Conservation (phyloP, 345 rosid species). For the Balakata baccata region DNA sequence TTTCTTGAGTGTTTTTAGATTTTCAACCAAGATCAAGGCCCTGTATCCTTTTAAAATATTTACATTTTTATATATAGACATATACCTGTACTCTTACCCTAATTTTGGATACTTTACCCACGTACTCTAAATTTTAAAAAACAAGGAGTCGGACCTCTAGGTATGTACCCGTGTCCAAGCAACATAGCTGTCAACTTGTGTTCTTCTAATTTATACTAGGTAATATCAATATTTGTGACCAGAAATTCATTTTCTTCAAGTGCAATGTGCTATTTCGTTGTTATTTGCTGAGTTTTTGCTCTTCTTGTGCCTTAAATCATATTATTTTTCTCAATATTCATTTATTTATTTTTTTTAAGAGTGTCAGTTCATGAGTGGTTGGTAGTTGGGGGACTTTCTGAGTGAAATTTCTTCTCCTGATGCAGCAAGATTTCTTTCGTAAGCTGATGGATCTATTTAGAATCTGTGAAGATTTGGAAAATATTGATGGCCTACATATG, state of each 20-base stretch:
- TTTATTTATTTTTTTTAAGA: neutral
- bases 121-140: too few species aligned
- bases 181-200: too few species aligned
- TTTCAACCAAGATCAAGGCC: too few species aligned
- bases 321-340: neutral
- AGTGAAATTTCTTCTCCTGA: constrained; percentile 26
- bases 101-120: too few species aligned
- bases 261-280: neutral
- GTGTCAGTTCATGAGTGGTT: constrained; percentile 1
- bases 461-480: constrained; percentile 62
- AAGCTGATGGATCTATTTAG: constrained; percentile 72
- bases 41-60: too few species aligned
- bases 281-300: neutral
- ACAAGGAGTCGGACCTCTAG: too few species aligned
- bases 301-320: neutral
- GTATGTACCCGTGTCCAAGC: too few species aligned
- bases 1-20: too few species aligned
- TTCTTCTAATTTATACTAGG: too few species aligned
- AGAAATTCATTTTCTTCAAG: neutral
- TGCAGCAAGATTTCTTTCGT: constrained; percentile 74
- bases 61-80: too few species aligned
- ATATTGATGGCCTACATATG: constrained; percentile 67
- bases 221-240: too few species aligned
- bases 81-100: too few species aligned
- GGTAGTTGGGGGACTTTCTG: neutral